Evolutionary conservation across 169 alveolate genomes (phyloP).

Genomic region (Blepharisma undulans): DNA sequence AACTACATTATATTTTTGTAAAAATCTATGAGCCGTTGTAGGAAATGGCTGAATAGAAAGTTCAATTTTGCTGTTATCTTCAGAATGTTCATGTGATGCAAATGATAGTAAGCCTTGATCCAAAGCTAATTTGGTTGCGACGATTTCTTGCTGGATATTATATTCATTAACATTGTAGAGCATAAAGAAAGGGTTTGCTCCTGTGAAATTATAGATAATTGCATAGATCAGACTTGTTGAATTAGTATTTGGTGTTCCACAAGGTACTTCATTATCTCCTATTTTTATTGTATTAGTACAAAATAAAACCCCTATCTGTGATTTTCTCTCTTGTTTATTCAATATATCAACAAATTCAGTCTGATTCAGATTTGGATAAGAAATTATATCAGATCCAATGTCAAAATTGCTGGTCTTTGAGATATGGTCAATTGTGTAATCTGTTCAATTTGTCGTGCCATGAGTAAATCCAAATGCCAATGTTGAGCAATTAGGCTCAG

Average conservation of each 20-base stretch:
- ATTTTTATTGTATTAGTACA: slow-evolving; percentile 9
- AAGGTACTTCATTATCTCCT: background rate
- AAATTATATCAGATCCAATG: background rate
- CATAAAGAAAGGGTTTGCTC: background rate
- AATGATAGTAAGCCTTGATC: background rate
- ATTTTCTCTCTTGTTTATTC: background rate
- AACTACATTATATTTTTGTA: slow-evolving; percentile 11
- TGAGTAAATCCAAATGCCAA: slow-evolving; percentile 22
- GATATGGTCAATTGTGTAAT: background rate
- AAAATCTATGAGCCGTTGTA: background rate
- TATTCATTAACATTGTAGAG: background rate
- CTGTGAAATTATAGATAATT: slow-evolving; percentile 4
- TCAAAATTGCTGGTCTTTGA: background rate
- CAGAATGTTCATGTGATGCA: background rate
- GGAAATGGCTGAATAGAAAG: slow-evolving; percentile 17
- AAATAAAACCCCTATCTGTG: background rate
- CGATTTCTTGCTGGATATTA: background rate
- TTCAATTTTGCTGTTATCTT: background rate
- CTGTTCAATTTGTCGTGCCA: slow-evolving; percentile 13
- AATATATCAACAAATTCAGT: background rate
- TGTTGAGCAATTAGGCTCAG: slow-evolving; percentile 13
- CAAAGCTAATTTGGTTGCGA: background rate
- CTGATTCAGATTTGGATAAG: background rate
- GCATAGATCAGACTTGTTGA: background rate
- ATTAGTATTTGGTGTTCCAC: background rate